Base-by-base conservation (phyloP, 2,329 filamentous ascomycete species). In the Cordyceps javanica region DNA sequence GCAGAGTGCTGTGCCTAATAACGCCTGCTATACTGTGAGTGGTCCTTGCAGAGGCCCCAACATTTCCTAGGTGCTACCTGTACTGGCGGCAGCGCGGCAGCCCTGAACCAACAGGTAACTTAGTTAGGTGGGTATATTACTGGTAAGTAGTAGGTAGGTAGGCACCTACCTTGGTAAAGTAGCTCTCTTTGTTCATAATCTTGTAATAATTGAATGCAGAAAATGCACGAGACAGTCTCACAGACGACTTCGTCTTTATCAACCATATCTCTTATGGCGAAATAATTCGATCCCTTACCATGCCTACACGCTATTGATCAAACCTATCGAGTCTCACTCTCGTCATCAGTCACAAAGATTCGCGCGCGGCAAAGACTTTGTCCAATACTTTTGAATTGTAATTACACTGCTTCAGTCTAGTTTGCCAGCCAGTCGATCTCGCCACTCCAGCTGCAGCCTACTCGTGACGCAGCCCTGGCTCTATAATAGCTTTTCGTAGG, bases 321-420 rank as follows among this genome's bases (percentile, higher is more conserved):
- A n/a, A 5, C 16, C 13, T 4, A 14, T 34, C n/a, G n/a, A 16
- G 19, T 28, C 13, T 16, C 34, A 28, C 25, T 8, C 16, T 8
- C 34, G 21, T 6, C n/a, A 48, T 7, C 49, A 39, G 16, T 19
- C 34, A 7, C 4, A 34, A 26, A 13, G 19, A 25, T 19, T 28
- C 23, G 10, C 21, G 26, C 25, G 16, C n/a, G 41, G 23, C 52
- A 36, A n/a, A 38, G 5, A 46, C 39, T 14, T 55, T 56, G 42
- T 41, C 44, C 44, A 49, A 49, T 49, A 44, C 44, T 23, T 54
- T 56, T 48, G 28, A 38, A 56, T 23, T 56, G 44, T 56, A 56
- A 49, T 56, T 56, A 39, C 44, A 56, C 53, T 56, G 44, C 28
- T 46, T 55, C 41, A 25, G 34, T 55, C 41, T 38, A 38, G 23